Conservation (phyloP, 176 grass and related monocot species). For the Canna indica region DNA sequence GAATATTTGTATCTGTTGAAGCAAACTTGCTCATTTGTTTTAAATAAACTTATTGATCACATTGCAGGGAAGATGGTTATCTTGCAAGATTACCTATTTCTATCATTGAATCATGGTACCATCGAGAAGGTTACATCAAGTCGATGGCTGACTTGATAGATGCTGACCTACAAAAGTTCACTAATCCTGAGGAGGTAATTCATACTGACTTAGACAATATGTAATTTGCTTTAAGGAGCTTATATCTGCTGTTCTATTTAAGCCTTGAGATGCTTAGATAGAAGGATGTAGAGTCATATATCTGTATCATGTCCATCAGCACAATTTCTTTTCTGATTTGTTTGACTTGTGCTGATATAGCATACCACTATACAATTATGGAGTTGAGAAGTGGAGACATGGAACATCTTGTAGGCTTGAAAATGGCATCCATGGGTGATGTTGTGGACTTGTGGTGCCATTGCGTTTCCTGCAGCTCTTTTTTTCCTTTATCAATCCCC, state of each 20-base stretch:
- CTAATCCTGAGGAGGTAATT: slow-evolving; percentile 66
- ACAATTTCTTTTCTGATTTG: no score
- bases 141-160: slow-evolving; percentile 91
- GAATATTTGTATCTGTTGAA: not conserved
- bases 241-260: not conserved
- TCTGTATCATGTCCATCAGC: no score
- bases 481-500: not conserved
- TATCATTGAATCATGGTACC: slow-evolving; percentile 91
- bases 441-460: not conserved
- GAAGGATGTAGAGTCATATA: no score
- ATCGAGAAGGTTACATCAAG: slow-evolving; percentile 85
- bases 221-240: not conserved
- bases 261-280: not conserved
- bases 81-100: slow-evolving; percentile 79
- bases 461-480: not conserved
- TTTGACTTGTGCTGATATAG: no score
- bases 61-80: slow-evolving; percentile 78
- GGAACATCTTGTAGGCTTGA: no score
- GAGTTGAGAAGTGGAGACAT: no score
- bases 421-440: not conserved
- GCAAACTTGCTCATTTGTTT: not conserved
- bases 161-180: slow-evolving; percentile 50
- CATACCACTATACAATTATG: no score
- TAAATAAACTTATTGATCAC: not conserved
- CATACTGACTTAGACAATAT: not conserved